phyloP scores from a whole-genome alignment of 306 rosid genomes.

The Quercus cerris region DNA sequence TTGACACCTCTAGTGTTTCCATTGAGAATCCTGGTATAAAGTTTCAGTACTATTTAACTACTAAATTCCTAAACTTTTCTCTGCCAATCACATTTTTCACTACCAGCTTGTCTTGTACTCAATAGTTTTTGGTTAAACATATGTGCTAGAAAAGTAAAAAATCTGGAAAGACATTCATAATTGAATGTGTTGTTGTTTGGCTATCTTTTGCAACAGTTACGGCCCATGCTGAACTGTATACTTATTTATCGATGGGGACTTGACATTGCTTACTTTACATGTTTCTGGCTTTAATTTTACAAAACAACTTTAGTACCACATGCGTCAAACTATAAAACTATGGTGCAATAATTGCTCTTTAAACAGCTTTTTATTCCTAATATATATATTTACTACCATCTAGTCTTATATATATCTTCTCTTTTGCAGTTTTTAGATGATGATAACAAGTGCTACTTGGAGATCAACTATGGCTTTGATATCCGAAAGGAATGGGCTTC shows the following conservation, averaged over 20 bases:
- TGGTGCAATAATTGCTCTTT: background rate
- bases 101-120: background rate
- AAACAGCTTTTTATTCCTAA: background rate
- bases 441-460: constrained; percentile 90
- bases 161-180: background rate
- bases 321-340: background rate
- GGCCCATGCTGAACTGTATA: constrained; percentile 2
- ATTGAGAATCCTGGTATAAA: background rate
- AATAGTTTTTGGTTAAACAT: background rate
- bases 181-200: background rate
- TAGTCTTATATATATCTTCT: background rate
- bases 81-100: background rate
- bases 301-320: background rate
- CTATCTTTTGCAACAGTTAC: background rate
- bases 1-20: background rate
- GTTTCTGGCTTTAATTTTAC: background rate
- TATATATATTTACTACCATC: background rate
- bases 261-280: background rate
- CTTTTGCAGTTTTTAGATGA: constrained; percentile 72
- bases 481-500: constrained; percentile 77
- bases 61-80: background rate
- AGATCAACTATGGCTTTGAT: constrained; percentile 82
- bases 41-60: background rate
- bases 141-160: background rate
- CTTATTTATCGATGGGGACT: background rate